Evolutionary conservation across 495 filamentous ascomycete species (phyloP).

Genomic region (Hypoxylon trugodes): DNA sequence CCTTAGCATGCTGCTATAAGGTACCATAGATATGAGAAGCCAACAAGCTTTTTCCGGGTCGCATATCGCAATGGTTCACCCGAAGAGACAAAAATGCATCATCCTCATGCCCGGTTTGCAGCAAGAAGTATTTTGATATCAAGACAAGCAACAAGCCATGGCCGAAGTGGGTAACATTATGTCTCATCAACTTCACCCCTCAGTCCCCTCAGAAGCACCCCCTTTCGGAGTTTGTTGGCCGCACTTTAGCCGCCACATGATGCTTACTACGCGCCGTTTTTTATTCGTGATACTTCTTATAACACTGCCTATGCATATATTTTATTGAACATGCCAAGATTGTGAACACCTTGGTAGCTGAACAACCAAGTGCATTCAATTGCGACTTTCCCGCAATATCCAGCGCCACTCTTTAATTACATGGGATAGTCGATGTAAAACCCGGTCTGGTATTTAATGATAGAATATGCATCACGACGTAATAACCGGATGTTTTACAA

Average conservation of each 20-base stretch:
- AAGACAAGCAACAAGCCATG: conserved; percentile 9
- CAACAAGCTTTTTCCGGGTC: conserved; percentile 13
- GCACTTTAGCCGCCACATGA: conserved; percentile 26
- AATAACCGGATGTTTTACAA: no score
- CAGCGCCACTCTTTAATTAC: conserved; percentile 6
- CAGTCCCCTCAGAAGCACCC: conserved; percentile 2
- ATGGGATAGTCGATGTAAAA: not conserved
- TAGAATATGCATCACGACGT: no score
- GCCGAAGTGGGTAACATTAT: conserved; percentile 14
- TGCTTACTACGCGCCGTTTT: conserved; percentile 37
- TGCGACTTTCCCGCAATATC: conserved; percentile 14
- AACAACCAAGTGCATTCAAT: no score
- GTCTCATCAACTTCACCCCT: not conserved
- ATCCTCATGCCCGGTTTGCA: conserved; percentile 14
- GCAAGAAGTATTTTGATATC: conserved; percentile 7
- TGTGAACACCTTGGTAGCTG: conserved; percentile 2
- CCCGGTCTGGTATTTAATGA: no score
- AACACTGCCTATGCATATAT: conserved; percentile 10
- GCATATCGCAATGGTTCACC: conserved; percentile 9
- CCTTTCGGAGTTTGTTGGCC: not conserved
- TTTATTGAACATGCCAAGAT: conserved; percentile 20
- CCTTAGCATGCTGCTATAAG: not conserved
- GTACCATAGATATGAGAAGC: not conserved
- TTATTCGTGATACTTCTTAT: conserved; percentile 9
- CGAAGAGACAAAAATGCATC: conserved; percentile 16